Conservation (phyloP, 2,329 filamentous ascomycete genomes). For the Phialemoniopsis sp. region DNA sequence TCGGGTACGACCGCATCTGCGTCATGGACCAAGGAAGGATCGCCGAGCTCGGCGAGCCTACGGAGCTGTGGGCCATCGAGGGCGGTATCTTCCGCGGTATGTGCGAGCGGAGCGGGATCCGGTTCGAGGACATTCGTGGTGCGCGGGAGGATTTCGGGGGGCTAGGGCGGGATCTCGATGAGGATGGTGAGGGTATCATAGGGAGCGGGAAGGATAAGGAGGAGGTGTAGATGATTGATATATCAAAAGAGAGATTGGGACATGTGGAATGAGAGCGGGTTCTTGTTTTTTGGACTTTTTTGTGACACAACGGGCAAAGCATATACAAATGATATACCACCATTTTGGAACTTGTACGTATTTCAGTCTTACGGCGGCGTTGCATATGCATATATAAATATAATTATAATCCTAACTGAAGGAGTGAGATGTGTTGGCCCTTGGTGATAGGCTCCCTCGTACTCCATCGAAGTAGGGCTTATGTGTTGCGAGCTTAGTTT, state of each 20-base stretch:
- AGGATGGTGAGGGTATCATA: constrained; percentile 7
- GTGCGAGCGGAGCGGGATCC: constrained; percentile 84
- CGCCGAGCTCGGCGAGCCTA: constrained; percentile 77
- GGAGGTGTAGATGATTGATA: constrained; percentile 2
- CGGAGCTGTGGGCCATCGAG: constrained; percentile 62
- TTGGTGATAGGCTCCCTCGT: too few relatives aligned
- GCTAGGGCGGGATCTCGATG: constrained; percentile 1
- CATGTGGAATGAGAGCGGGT: too few relatives aligned
- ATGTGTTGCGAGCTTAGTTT: too few relatives aligned
- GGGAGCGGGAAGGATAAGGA: constrained; percentile 10
- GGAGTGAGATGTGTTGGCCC: too few relatives aligned
- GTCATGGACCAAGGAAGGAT: constrained; percentile 92
- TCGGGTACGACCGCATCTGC: constrained; percentile 91
- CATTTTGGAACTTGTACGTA: too few relatives aligned
- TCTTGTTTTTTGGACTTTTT: too few relatives aligned
- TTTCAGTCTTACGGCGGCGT: too few relatives aligned
- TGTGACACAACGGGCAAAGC: too few relatives aligned
- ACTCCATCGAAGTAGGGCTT: too few relatives aligned
- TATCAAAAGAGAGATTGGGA: neutral
- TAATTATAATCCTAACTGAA: too few relatives aligned
- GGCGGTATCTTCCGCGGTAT: constrained; percentile 82
- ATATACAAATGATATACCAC: too few relatives aligned
- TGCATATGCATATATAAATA: too few relatives aligned
- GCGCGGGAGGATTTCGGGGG: constrained; percentile 31
- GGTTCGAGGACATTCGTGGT: constrained; percentile 46